phyloP scores from a whole-genome alignment of 495 filamentous ascomycete species.

The Neurospora sp. region DNA sequence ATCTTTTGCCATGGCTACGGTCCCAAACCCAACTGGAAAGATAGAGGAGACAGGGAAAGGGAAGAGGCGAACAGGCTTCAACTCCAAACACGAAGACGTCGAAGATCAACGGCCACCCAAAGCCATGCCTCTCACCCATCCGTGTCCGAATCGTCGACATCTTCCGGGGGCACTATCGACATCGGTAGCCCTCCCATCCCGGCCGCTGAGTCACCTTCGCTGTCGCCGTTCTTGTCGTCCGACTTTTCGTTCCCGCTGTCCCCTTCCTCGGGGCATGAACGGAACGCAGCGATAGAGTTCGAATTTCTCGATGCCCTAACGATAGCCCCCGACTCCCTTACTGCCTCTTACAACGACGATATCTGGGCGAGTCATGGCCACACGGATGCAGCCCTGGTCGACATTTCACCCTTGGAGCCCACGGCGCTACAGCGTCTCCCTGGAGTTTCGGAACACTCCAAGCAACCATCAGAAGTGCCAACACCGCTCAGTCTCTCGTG shows the following conservation, averaged over 20 bases:
- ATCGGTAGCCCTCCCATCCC: neutral
- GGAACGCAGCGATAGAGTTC: neutral
- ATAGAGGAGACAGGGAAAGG: slow-evolving; percentile 20
- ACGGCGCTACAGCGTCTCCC: neutral
- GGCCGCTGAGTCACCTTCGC: neutral
- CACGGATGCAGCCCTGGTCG: neutral
- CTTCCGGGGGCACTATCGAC: no score
- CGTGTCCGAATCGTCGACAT: neutral
- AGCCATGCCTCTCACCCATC: neutral
- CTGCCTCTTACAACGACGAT: neutral
- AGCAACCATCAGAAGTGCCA: neutral
- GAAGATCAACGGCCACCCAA: neutral
- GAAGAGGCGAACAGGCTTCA: slow-evolving; percentile 6
- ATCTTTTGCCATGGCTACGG: slow-evolving; percentile 28
- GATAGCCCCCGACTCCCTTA: neutral
- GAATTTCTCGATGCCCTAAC: neutral
- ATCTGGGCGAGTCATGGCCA: neutral
- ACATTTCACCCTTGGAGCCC: neutral
- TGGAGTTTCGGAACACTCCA: neutral
- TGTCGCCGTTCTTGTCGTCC: neutral
- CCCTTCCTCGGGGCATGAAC: neutral
- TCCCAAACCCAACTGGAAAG: slow-evolving; percentile 26
- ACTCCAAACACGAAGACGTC: slow-evolving; percentile 2
- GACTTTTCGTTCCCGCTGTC: neutral
- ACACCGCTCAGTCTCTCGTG: neutral